Conservation (phyloP, 73 alveolate genomes). For the Paramecium octaurelia region DNA sequence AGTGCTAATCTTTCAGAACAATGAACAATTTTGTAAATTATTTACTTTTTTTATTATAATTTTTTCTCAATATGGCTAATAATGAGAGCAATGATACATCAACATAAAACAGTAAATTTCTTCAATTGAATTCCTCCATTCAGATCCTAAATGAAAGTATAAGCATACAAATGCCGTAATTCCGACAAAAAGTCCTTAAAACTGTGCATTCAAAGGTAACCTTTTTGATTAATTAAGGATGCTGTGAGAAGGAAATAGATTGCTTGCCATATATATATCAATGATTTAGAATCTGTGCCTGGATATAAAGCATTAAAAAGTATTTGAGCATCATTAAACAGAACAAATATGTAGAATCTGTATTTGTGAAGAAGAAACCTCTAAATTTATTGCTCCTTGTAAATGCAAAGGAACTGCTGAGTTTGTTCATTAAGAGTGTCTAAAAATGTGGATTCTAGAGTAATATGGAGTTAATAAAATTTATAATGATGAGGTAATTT, state of each 20-base stretch:
- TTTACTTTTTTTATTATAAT: not conserved
- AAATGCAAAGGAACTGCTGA: constrained; percentile 45
- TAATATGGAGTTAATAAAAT: constrained; percentile 15
- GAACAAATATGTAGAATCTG: constrained; percentile 51
- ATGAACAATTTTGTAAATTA: not conserved
- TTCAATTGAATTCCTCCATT: not conserved
- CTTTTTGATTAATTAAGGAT: not conserved
- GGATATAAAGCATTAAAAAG: not conserved
- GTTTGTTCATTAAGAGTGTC: constrained; percentile 49
- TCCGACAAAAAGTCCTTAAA: not conserved
- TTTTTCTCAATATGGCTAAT: not conserved
- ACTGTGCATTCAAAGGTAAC: not conserved
- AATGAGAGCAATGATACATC: not conserved
- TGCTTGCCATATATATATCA: not conserved
- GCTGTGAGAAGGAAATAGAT: not conserved
- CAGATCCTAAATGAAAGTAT: not conserved
- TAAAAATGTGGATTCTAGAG: constrained; percentile 56
- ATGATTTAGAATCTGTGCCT: not conserved
- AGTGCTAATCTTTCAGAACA: not conserved
- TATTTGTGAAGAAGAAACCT: constrained; percentile 27
- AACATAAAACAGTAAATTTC: not conserved
- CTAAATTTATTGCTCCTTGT: constrained; percentile 56
- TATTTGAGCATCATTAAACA: not conserved
- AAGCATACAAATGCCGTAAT: not conserved
- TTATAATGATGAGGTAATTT: not conserved